Evolutionary conservation across 2,329 filamentous ascomycete species (phyloP).

Genomic region (Kalmusia sp.): DNA sequence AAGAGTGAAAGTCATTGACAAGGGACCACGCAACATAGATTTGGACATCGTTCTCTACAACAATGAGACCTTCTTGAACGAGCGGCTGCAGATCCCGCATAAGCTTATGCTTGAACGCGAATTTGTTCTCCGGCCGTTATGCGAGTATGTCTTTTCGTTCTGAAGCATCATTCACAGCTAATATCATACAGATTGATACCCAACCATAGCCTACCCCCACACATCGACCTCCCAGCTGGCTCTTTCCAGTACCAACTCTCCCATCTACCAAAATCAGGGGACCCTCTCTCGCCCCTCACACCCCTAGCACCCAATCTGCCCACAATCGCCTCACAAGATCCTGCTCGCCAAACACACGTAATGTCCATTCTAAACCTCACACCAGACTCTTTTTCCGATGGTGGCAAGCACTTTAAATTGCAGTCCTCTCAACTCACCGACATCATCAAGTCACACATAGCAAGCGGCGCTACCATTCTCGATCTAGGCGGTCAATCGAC

Average conservation of each 20-base stretch:
- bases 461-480: constrained; percentile 78
- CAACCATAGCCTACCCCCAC: constrained; percentile 46
- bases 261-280: constrained; percentile 42
- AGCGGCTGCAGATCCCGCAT: constrained; percentile 85
- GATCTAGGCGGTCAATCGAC: constrained; percentile 96
- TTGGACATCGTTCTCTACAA: constrained; percentile 89
- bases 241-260: constrained; percentile 40
- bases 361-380: constrained; percentile 98
- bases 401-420: constrained; percentile 62
- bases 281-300: constrained; percentile 48
- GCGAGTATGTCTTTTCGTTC: constrained; percentile 65
- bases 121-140: constrained; percentile 88
- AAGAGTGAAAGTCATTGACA: constrained; percentile 84
- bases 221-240: constrained; percentile 55
- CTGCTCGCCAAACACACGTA: constrained; percentile 66
- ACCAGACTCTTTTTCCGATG: constrained; percentile 96
- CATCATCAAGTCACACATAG: constrained; percentile 69
- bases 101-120: constrained; percentile 85
- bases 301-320: constrained; percentile 43
- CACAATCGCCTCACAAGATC: constrained; percentile 33
- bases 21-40: constrained; percentile 93
- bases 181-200: constrained; percentile 31
- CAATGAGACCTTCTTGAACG: constrained; percentile 67
- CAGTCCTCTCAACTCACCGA: constrained; percentile 59
- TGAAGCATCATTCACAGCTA: constrained; percentile 9